Base-by-base conservation (phyloP, 352 stramenopile genomes). In the Pythium graminicola region DNA sequence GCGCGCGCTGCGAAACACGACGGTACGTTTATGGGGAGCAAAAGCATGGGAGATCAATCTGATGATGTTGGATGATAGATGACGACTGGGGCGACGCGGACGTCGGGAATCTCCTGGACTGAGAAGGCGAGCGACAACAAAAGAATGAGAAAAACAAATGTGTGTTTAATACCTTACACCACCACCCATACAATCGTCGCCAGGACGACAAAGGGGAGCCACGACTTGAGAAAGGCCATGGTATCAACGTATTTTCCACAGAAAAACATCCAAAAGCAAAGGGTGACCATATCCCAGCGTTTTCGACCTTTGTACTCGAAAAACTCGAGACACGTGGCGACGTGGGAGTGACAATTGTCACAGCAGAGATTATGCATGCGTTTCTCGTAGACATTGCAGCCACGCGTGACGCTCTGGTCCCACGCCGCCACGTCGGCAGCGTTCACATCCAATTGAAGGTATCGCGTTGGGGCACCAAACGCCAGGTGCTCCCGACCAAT, bases 321-420 rank as follows among this genome's bases (percentile, higher is more conserved):
- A 57, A 72, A 70, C 35, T 91, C 74, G 22, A 91, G 67, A 53
- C 81, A 89, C 52, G 72, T 71, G 16, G 88, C 92, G 14, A 98
- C 94, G 59, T 99, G 95, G 24, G 89, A 98, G 72, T 99, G 95
- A 66, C 95, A 99, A 72, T 98, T 98, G 70, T 98, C 93, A 65
- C 93, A 98, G 60, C 65, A 98, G 32, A 98, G 76, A 59, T 98
- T 98, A 76, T 99, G 94, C 85, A 98, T 97, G 45, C 94, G 74
- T 56, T 72, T 87, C 33, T 82, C 69, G 69, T 98, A 99, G n/a
- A 97, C 73, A 1, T 70, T 63, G 59, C 95, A 97, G 17, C 93
- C 93, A 55, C 86, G 75, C 35, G 67, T 52, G 43, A 99, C 74
- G 4, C 76, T 79, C 52, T 89, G 70, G 68, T 99, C 93, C 93